Base-by-base conservation (phyloP, 257 asterid genomes). In the Scutellaria baicalensis region DNA sequence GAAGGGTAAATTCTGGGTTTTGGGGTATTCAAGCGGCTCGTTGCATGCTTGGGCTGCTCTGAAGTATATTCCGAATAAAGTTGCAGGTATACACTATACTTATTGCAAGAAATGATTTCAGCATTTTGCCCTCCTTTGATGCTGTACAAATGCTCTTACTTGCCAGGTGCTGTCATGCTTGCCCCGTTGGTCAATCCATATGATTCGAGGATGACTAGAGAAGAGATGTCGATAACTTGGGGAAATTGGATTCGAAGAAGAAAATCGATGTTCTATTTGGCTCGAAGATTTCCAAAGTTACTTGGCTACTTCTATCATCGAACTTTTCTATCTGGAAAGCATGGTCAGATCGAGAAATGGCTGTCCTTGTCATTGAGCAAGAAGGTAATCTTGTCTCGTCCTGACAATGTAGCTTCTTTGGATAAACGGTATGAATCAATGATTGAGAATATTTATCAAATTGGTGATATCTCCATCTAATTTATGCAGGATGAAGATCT, bases 11-110 rank as follows among this genome's bases (percentile, higher is more conserved):
- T 90, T 93, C 79, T 93, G 98, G 98, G 82, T 90, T 58, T 55
- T 86, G 71, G 97, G 95, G 35, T 85, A 81, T 73, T 93, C 95
- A 0, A 86, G 82, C 73, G 98, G 89, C 71, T 84, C 95, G 0
- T 49, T 90, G 64, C 97, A 93, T 59, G 89, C 91, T 77, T 88
- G 95, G 98, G 95, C 95, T 75, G 95, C 98, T 66, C 81, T 93
- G 5, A 84, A 85, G 68, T 85, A 81, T 80, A 82, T 90, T 70
- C 86, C 97, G 3, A 74, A 82, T 10, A 83, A 83, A 70, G 76
- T 92, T 81, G 91, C 93, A 57, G 96, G 98, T 92, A 72, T 58
- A n/a, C 50, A 45, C 31, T 51, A 4, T 69, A 38, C 40, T 43
- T 62, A 11, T 10, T 71, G 33, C 9, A 20, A 9, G 50, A 4